Percentiles rank a stretch among this genome's conserved stretches.
phyloP scores from a whole-genome alignment of 1,284 basidiomycete species.

The Inonotus hispidus region DNA sequence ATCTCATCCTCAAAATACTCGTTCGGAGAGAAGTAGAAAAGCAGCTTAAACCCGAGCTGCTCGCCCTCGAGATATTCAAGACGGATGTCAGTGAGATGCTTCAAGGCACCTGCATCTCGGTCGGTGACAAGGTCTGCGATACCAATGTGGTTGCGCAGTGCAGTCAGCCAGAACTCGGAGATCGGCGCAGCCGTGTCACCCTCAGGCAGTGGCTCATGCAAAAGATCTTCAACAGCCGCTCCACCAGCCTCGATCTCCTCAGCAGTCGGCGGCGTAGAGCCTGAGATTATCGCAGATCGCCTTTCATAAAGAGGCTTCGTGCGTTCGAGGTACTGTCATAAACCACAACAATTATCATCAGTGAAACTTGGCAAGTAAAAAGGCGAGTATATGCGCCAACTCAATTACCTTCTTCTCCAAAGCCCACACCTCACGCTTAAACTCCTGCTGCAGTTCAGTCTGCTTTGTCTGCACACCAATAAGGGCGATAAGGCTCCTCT shows the following conservation, averaged over 20 bases:
- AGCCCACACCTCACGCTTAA: slow-evolving; percentile 95
- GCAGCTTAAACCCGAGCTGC: slow-evolving; percentile 85
- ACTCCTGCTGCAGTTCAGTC: slow-evolving; percentile 89
- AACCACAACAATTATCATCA: not conserved
- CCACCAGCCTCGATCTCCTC: slow-evolving; percentile 86
- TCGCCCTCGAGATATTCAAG: slow-evolving; percentile 59
- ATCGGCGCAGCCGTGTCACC: slow-evolving; percentile 52
- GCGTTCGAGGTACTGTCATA: slow-evolving; percentile 71
- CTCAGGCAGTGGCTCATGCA: slow-evolving; percentile 52
- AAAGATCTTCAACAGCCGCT: slow-evolving; percentile 60
- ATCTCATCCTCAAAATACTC: slow-evolving; percentile 84
- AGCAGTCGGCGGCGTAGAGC: slow-evolving; percentile 66
- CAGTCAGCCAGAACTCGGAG: slow-evolving; percentile 98
- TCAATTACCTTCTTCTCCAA: slow-evolving; percentile 93
- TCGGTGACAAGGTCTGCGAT: slow-evolving; percentile 91
- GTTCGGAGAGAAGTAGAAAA: slow-evolving; percentile 80
- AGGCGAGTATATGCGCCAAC: slow-evolving; percentile 41
- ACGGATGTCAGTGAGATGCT: slow-evolving; percentile 63
- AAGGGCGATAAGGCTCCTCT: slow-evolving; percentile 84
- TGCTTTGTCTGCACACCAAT: slow-evolving; percentile 95
- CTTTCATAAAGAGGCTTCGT: slow-evolving; percentile 88
- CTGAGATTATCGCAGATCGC: slow-evolving; percentile 79
- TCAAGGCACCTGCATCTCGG: slow-evolving; percentile 78
- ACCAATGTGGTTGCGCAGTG: slow-evolving; percentile 86
- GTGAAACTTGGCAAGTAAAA: slow-evolving; percentile 60